A percentile compares a stretch with the other conserved stretches of the same genome.
These are phyloP conservation scores for Rubus parviflorus DNA, from an alignment of 306 rosid species.

Conservation along the genomic window DNA sequence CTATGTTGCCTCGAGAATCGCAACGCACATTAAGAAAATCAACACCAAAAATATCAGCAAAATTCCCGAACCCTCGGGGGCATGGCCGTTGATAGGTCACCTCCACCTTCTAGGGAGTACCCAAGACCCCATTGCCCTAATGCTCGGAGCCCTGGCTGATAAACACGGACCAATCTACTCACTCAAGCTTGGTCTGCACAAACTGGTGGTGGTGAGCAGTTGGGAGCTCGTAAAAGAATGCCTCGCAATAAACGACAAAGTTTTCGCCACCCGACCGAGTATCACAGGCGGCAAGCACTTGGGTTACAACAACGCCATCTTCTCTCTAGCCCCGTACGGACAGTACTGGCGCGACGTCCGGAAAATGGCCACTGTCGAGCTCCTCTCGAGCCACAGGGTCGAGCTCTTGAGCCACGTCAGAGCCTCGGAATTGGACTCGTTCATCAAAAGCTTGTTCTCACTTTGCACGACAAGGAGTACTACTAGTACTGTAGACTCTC, in stretches of 20 bases:
- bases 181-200: slow-evolving; percentile 20
- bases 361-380: slow-evolving; percentile 36
- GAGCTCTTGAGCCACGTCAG: slow-evolving; percentile 42
- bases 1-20: background rate
- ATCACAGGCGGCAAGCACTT: slow-evolving; percentile 21
- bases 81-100: slow-evolving; percentile 35
- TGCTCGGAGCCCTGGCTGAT: slow-evolving; percentile 33
- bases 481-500: background rate
- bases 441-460: slow-evolving; percentile 39
- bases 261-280: slow-evolving; percentile 34
- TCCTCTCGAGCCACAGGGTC: slow-evolving; percentile 33
- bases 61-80: slow-evolving; percentile 29
- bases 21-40: background rate
- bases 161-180: slow-evolving; percentile 31
- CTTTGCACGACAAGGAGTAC: background rate
- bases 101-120: slow-evolving; percentile 25
- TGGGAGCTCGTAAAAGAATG: slow-evolving; percentile 30
- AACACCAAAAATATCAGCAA: background rate
- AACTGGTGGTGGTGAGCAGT: slow-evolving; percentile 22
- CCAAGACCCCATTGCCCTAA: slow-evolving; percentile 12
- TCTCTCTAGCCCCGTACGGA: slow-evolving; percentile 58
- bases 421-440: slow-evolving; percentile 31
- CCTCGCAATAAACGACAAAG: slow-evolving; percentile 26
- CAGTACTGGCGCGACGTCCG: slow-evolving; percentile 61
- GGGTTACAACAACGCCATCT: slow-evolving; percentile 31